phyloP scores from a whole-genome alignment of 805 yeast genomes.

The Middelhovenomyces tepae region DNA sequence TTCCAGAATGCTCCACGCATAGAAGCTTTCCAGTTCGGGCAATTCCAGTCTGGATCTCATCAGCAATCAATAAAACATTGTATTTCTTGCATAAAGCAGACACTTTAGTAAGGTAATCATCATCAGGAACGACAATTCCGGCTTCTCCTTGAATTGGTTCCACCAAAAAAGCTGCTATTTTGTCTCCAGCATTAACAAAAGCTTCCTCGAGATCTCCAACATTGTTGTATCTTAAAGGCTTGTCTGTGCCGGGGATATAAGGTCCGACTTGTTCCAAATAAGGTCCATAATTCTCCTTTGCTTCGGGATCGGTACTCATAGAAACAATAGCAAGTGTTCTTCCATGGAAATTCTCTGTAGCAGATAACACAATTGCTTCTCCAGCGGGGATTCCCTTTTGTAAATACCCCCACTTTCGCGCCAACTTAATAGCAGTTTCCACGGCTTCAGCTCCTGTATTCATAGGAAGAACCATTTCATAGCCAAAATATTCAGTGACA shows the following conservation, averaged over 20 bases:
- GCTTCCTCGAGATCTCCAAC: slow-evolving; percentile 83
- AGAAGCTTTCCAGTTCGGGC: slow-evolving; percentile 95
- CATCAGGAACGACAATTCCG: slow-evolving; percentile 91
- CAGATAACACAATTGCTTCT: slow-evolving; percentile 83
- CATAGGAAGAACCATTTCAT: slow-evolving; percentile 94
- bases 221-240: slow-evolving; percentile 68
- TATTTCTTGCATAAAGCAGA: slow-evolving; percentile 66
- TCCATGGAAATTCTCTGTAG: slow-evolving; percentile 90
- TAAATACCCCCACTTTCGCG: slow-evolving; percentile 95
- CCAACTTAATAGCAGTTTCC: slow-evolving; percentile 86
- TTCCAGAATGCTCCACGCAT: slow-evolving; percentile 77
- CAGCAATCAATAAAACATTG: slow-evolving; percentile 86
- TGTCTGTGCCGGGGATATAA: slow-evolving; percentile 62
- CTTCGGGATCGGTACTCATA: slow-evolving; percentile 93
- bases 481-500: slow-evolving; percentile 78
- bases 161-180: slow-evolving; percentile 80
- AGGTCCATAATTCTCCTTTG: slow-evolving; percentile 83
- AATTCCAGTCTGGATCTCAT: slow-evolving; percentile 95
- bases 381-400: slow-evolving; percentile 73
- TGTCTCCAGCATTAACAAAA: slow-evolving; percentile 72
- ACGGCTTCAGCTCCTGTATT: slow-evolving; percentile 99
- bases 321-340: slow-evolving; percentile 92
- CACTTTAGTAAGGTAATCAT: slow-evolving; percentile 66
- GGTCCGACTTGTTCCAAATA: slow-evolving; percentile 80
- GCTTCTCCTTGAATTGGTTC: slow-evolving; percentile 99